These are phyloP conservation scores for Penicillium sp. DNA, from an alignment of 2,329 filamentous ascomycete species.

Conservation along the genomic window DNA sequence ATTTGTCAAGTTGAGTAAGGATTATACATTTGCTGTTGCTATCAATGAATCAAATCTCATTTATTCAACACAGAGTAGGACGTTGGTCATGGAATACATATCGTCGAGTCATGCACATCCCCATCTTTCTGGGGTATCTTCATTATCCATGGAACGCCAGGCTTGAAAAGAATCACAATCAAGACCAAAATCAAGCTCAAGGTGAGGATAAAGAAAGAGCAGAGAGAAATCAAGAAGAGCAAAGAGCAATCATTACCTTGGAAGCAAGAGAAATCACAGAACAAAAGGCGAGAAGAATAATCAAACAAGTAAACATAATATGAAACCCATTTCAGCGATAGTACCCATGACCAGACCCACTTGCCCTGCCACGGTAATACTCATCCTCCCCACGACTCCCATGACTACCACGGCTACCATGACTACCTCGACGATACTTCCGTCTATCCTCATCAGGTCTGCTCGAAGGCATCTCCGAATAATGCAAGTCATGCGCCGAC, in stretches of 20 bases:
- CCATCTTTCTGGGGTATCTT: constrained; percentile 21
- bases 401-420: constrained; percentile 27
- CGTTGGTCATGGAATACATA: constrained; percentile 10
- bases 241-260: too few relatives aligned
- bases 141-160: constrained; percentile 20
- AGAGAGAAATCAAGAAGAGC: background rate
- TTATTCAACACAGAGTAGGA: constrained; percentile 1
- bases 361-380: constrained; percentile 38
- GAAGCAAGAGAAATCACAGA: too few relatives aligned
- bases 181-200: background rate
- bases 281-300: background rate
- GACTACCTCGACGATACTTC: constrained; percentile 25
- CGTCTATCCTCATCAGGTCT: constrained; percentile 27
- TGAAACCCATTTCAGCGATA: constrained; percentile 24
- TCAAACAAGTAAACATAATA: background rate
- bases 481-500: constrained; percentile 25
- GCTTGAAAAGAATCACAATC: background rate
- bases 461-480: constrained; percentile 26
- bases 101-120: constrained; percentile 16
- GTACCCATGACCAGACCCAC: constrained; percentile 10
- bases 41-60: background rate
- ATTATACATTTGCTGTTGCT: background rate
- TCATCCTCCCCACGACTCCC: constrained; percentile 31
- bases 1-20: background rate
- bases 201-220: constrained; percentile 2